Conservation (phyloP, 192 early-diverging fungal species). For the Coemansia sp. region DNA sequence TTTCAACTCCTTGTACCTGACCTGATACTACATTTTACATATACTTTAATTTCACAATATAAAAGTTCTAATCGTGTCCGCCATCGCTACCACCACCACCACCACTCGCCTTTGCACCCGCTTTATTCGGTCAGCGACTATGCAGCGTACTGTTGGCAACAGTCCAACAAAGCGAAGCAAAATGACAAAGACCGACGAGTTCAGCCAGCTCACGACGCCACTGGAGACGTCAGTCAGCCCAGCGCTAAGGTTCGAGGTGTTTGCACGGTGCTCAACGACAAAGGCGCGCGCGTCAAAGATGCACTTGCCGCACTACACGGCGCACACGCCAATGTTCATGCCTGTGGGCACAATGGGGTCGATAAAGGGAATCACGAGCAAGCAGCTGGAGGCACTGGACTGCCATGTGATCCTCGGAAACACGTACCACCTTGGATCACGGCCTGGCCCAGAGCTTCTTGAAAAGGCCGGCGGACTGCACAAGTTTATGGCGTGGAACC, state of each 20-base stretch:
- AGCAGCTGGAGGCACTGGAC: slow-evolving; percentile 70
- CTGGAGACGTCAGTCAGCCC: slow-evolving; percentile 48
- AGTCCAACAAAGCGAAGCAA: slow-evolving; percentile 11
- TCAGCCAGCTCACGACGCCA: slow-evolving; percentile 31
- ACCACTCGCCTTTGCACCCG: slow-evolving; percentile 4
- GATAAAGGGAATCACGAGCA: slow-evolving; percentile 77
- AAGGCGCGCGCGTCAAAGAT: slow-evolving; percentile 76
- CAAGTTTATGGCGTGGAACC: slow-evolving; percentile 77
- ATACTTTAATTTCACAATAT: background rate
- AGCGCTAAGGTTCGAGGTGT: slow-evolving; percentile 71
- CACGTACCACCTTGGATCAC: slow-evolving; percentile 79
- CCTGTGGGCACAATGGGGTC: slow-evolving; percentile 85
- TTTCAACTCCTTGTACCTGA: too few species aligned
- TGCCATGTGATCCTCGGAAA: slow-evolving; percentile 88
- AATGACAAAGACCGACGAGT: slow-evolving; percentile 38
- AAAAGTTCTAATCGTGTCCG: background rate
- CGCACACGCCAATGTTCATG: slow-evolving; percentile 85
- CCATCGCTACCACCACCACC: background rate
- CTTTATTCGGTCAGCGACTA: background rate
- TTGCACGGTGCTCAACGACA: slow-evolving; percentile 77
- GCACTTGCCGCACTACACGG: slow-evolving; percentile 77
- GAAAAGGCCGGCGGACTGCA: slow-evolving; percentile 75
- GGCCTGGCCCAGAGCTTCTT: slow-evolving; percentile 73
- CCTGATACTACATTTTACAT: background rate
- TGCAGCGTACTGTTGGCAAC: background rate